phyloP scores from a whole-genome alignment of 306 rosid genomes.

The Luffa acutangula region DNA sequence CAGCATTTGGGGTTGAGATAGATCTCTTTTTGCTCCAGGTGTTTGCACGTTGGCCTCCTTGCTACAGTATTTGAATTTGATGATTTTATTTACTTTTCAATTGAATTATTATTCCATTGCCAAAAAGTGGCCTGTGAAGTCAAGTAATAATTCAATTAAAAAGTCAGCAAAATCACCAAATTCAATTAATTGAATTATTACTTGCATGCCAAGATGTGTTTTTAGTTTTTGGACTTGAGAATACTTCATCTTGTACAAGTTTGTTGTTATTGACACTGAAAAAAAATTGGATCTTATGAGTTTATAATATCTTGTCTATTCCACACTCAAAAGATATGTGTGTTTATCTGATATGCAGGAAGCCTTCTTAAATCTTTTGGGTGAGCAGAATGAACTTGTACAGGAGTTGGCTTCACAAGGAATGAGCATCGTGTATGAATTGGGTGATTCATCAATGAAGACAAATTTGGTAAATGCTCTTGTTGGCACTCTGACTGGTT shows the following conservation, averaged over 20 bases:
- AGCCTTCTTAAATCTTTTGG: constrained; percentile 87
- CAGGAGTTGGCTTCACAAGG: constrained; percentile 99
- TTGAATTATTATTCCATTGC: background rate
- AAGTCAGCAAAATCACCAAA: background rate
- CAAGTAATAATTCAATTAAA: background rate
- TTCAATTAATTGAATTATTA: background rate
- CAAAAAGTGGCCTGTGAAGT: background rate
- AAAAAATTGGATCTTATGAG: background rate
- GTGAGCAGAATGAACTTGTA: constrained; percentile 92
- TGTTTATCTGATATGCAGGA: constrained; percentile 50
- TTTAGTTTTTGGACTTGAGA: background rate
- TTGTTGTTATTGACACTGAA: background rate
- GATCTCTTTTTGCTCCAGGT: background rate
- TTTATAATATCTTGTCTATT: background rate
- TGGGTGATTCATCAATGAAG: constrained; percentile 87
- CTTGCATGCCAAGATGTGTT: background rate
- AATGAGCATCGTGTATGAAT: constrained; percentile 97
- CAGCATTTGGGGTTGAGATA: background rate
- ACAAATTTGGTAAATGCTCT: constrained; percentile 75
- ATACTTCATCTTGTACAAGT: background rate
- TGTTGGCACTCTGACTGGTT: constrained; percentile 72
- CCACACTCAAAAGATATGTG: constrained; percentile 2
- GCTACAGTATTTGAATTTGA: background rate
- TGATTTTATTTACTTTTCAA: background rate
- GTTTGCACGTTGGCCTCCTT: background rate